Base-by-base conservation (phyloP, 495 filamentous ascomycete genomes). In the Penicillium steckii region DNA sequence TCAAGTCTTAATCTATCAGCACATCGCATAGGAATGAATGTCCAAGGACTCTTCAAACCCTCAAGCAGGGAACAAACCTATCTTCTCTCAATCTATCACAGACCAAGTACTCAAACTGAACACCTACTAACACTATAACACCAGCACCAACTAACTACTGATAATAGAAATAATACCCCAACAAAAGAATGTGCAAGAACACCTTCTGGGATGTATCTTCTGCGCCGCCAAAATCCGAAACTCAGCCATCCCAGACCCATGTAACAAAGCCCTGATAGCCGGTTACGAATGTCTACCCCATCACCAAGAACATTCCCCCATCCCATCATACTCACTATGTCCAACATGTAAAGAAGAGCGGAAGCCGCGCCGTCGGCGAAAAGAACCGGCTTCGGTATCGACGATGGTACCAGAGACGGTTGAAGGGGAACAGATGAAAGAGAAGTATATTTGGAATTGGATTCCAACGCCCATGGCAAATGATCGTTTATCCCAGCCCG, bases 151-250 rank as follows among this genome's bases (percentile, higher is more conserved):
- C n/a, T n/a, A n/a, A n/a, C n/a, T n/a, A n/a, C n/a, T n/a, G n/a
- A n/a, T n/a, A n/a, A n/a, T n/a, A n/a, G n/a, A n/a, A n/a, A n/a
- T 29, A 29, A 6, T 29, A 12, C 27, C 44, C 9, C 18, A 30
- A 27, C 15, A 51, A 6, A 33, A 50, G 8, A 18, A 73, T 73
- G 70, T 73, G 70, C 45, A 64, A 71, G 23, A 12, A 21, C 23
- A 58, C 71, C 7, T 46, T 37, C 32, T 73, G 67, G 68, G 64
- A 61, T 53, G 68, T 46, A 56, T 50, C 44, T 27, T 65, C 21
- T 71, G 70, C 51, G 45, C 8, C 65, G 67, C 49, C 4, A 21
- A 17, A 48, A 60, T 25, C 43, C 33, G 19, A 7, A 27, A 17
- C 33, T n/a, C 50, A 42, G 33, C 37, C 44, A 27, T 38, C 47